Conservation (phyloP, 1,139 yeast genomes). For the Eremothecium cymbalariae region DNA sequence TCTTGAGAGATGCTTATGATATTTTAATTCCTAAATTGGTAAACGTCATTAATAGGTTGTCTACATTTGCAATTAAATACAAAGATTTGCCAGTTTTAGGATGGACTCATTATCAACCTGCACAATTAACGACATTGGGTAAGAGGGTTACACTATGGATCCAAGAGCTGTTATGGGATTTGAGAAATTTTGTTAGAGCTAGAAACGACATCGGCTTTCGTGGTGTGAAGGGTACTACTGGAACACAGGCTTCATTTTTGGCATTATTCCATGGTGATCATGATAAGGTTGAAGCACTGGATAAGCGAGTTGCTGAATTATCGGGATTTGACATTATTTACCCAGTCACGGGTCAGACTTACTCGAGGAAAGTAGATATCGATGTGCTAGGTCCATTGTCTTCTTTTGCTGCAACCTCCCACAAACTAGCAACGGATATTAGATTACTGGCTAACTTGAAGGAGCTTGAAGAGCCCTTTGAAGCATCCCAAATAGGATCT, state of each 20-base stretch:
- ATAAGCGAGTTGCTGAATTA: conserved; percentile 83
- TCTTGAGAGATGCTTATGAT: conserved; percentile 92
- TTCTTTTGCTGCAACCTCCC: conserved; percentile 93
- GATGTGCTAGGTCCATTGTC: conserved; percentile 90
- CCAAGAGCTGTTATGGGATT: conserved; percentile 96
- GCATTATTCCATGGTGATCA: conserved; percentile 94
- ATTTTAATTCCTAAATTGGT: conserved; percentile 88
- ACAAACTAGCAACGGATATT: conserved; percentile 95
- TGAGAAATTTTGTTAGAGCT: conserved; percentile 91
- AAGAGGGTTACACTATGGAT: conserved; percentile 97
- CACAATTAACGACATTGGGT: conserved; percentile 97
- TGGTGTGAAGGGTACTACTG: conserved; percentile 99
- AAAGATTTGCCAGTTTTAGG: conserved; percentile 96
- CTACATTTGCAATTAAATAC: conserved; percentile 80
- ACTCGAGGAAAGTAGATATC: conserved; percentile 94
- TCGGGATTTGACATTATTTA: conserved; percentile 91
- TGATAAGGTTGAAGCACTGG: conserved; percentile 88
- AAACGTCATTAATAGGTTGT: conserved; percentile 84
- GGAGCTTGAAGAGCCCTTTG: conserved; percentile 97
- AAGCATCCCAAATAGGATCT: conserved; percentile 94
- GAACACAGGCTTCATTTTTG: conserved; percentile 95
- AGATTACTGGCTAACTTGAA: conserved; percentile 93
- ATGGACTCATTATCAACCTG: conserved; percentile 99
- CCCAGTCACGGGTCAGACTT: conserved; percentile 98
- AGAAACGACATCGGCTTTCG: conserved; percentile 93